phyloP scores from a whole-genome alignment of 805 yeast genomes.

The Suhomyces sp. region DNA sequence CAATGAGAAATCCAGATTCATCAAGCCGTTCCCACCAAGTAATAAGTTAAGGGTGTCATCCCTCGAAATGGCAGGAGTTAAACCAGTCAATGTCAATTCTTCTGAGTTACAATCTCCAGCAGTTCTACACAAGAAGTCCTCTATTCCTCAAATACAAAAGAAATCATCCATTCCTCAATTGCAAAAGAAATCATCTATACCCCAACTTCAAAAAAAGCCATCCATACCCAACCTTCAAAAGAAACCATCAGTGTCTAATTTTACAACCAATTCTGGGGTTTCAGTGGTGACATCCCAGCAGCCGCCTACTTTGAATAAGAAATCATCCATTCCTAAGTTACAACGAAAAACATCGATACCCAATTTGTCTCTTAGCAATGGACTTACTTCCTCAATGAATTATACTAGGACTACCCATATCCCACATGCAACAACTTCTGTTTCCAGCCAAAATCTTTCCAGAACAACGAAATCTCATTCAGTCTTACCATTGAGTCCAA shows the following conservation, averaged over 20 bases:
- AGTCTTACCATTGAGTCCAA: background rate
- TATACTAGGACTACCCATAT: background rate
- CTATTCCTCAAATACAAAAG: conserved; percentile 15
- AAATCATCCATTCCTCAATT: conserved; percentile 16
- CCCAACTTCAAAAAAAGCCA: conserved; percentile 17
- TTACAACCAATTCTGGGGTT: conserved; percentile 14
- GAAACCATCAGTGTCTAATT: conserved; percentile 13
- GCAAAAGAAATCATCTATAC: conserved; percentile 19
- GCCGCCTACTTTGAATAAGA: conserved; percentile 9
- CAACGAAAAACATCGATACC: conserved; percentile 7
- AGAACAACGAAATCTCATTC: conserved; percentile 1
- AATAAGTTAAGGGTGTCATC: conserved; percentile 27
- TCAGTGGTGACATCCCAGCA: too few species aligned
- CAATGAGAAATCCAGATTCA: conserved; percentile 13
- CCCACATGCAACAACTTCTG: background rate
- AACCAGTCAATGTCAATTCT: too few species aligned
- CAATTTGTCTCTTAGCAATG: background rate
- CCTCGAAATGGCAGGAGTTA: conserved; percentile 36
- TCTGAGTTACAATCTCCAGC: too few species aligned
- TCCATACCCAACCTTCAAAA: conserved; percentile 15
- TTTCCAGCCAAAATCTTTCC: background rate
- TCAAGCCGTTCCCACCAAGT: conserved; percentile 27
- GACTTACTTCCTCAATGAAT: background rate
- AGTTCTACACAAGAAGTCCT: conserved; percentile 15
- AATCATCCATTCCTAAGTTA: conserved; percentile 6